phyloP scores from a whole-genome alignment of 2,329 filamentous ascomycete genomes.

The Colletotrichum godetiae region DNA sequence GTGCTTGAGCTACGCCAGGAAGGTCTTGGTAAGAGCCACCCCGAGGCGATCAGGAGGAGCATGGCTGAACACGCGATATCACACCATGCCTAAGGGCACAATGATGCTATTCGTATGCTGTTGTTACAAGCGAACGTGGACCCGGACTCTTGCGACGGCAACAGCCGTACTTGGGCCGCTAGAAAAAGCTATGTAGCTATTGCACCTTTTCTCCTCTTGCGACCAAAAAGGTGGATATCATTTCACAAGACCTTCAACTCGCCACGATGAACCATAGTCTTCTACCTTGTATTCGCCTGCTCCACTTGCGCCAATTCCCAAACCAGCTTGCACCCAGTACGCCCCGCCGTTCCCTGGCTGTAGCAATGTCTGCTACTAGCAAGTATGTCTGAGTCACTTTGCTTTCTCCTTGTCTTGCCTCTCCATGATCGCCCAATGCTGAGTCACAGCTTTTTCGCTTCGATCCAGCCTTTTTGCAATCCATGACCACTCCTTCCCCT shows the following conservation, averaged over 20 bases:
- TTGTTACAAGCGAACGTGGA: not conserved
- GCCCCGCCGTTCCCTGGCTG: too few relatives aligned
- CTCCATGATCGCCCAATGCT: slow-evolving; percentile 1
- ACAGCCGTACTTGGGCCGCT: not conserved
- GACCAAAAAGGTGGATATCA: not conserved
- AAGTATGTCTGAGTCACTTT: not conserved
- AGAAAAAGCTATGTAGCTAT: not conserved
- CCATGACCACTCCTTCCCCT: slow-evolving; percentile 12
- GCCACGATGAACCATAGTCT: too few relatives aligned
- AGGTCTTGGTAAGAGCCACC: too few relatives aligned
- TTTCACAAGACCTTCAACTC: not conserved
- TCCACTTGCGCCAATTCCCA: too few relatives aligned
- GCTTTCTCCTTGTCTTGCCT: not conserved
- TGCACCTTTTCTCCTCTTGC: not conserved
- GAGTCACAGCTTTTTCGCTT: slow-evolving; percentile 1
- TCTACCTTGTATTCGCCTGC: too few relatives aligned
- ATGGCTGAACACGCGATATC: too few relatives aligned
- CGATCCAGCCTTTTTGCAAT: slow-evolving; percentile 1
- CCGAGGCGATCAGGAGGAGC: too few relatives aligned
- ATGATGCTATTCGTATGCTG: not conserved
- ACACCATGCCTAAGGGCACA: too few relatives aligned
- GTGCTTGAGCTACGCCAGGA: too few relatives aligned
- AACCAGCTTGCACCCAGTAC: too few relatives aligned
- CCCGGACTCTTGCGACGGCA: not conserved
- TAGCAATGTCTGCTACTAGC: too few relatives aligned